Conservation (phyloP, 106 monocot species). For the Apostasia shenzhenica region DNA sequence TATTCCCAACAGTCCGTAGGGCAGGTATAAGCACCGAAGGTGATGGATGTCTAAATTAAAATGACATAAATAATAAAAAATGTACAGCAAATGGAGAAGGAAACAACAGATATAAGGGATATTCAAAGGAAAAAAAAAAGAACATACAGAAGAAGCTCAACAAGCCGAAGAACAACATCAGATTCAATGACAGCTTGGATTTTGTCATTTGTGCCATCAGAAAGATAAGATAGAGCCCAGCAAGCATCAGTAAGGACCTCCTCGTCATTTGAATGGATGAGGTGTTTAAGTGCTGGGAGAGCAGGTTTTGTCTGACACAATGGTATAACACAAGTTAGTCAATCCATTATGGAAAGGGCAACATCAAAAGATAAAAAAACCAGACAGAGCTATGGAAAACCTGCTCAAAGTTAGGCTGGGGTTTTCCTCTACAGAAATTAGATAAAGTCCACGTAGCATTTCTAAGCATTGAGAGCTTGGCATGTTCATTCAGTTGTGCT, state of each 20-base stretch:
- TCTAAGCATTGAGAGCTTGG: conserved; percentile 47
- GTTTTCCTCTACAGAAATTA: conserved; percentile 43
- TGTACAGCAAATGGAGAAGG: not conserved
- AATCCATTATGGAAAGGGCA: not conserved
- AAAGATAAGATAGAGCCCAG: conserved; percentile 44
- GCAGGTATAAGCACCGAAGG: conserved; percentile 46
- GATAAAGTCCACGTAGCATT: conserved; percentile 55
- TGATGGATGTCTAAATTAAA: conserved; percentile 29
- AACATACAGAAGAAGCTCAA: conserved; percentile 41
- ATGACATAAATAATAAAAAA: not conserved
- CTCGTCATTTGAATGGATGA: conserved; percentile 45
- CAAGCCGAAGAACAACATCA: conserved; percentile 35
- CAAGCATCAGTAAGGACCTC: conserved; percentile 48
- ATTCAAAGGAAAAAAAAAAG: not conserved
- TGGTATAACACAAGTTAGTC: not conserved
- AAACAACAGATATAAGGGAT: not conserved
- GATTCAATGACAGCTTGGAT: conserved; percentile 50
- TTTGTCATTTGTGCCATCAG: conserved; percentile 52
- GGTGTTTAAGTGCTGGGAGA: conserved; percentile 39
- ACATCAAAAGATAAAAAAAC: not conserved
- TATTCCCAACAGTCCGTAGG: conserved; percentile 43
- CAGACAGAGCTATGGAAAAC: not conserved
- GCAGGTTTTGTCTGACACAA: conserved; percentile 28
- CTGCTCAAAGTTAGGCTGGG: conserved; percentile 39
- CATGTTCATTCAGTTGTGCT: conserved; percentile 37